Percentiles rank a stretch among this genome's conserved stretches.
Conservation (phyloP, 1,139 yeast species). For the Pichia inconspicua region DNA sequence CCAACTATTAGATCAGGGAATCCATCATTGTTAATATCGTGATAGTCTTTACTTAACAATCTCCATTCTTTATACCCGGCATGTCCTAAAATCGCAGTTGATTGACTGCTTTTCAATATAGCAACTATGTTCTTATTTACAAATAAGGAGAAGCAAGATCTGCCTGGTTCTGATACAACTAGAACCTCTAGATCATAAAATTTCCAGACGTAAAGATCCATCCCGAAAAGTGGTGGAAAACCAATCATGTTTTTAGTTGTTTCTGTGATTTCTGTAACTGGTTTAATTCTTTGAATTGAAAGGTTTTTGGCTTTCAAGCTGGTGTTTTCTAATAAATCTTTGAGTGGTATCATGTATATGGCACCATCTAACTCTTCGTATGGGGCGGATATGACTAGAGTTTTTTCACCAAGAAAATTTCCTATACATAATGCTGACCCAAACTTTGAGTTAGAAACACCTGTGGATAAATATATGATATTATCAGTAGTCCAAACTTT, state of each 20-base stretch:
- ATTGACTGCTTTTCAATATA: constrained; percentile 4
- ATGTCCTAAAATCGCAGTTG: constrained; percentile 29
- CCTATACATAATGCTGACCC: constrained; percentile 38
- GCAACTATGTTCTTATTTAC: constrained; percentile 14
- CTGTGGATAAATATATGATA: constrained; percentile 24
- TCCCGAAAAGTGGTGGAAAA: constrained; percentile 30
- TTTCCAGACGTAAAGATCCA: constrained; percentile 20
- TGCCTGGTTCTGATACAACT: constrained; percentile 33
- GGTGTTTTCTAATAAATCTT: constrained; percentile 6
- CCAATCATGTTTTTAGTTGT: not conserved
- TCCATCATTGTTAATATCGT: constrained; percentile 32
- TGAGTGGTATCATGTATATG: constrained; percentile 33
- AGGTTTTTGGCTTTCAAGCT: not conserved
- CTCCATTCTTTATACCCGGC: constrained; percentile 34
- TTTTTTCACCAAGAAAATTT: constrained; percentile 28
- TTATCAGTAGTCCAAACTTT: not conserved
- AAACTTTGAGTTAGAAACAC: constrained; percentile 31
- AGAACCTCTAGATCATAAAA: constrained; percentile 25
- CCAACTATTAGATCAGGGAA: constrained; percentile 37
- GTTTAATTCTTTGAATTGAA: not conserved
- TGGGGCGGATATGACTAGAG: constrained; percentile 44
- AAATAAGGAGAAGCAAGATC: constrained; percentile 22
- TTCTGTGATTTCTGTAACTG: not conserved
- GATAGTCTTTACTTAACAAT: constrained; percentile 21
- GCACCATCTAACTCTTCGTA: constrained; percentile 36